These are phyloP conservation scores for Aurantiochytrium sp. DNA, from an alignment of 108 stramenopile genomes.

Conservation along the genomic window DNA sequence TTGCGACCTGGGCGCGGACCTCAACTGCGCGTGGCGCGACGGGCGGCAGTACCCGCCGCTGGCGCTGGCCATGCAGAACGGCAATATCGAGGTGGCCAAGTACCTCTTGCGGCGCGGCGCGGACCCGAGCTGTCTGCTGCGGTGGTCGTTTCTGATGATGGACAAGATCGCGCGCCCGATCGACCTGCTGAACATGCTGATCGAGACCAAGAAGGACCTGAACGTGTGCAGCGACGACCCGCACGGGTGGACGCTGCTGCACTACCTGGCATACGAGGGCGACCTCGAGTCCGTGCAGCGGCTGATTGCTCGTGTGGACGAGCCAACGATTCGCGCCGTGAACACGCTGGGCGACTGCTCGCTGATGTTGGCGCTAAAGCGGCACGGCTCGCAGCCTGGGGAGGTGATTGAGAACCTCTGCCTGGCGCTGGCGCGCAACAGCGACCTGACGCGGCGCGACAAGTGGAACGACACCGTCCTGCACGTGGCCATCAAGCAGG, in stretches of 20 bases:
- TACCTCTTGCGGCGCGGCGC: slow-evolving; percentile 20
- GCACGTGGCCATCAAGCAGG: not conserved
- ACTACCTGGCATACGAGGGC: slow-evolving; percentile 13
- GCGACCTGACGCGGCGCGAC: not conserved
- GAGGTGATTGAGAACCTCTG: slow-evolving; percentile 4
- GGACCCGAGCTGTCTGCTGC: slow-evolving; percentile 26
- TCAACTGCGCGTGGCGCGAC: not conserved
- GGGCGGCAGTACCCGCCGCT: slow-evolving; percentile 7
- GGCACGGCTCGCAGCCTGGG: not conserved
- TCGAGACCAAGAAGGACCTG: slow-evolving; percentile 28
- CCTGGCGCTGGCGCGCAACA: not conserved
- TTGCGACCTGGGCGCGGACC: slow-evolving; percentile 20
- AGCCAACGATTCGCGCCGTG: not conserved
- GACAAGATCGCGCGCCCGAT: not conserved
- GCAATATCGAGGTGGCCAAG: not conserved
- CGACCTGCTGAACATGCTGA: not conserved
- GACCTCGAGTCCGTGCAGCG: slow-evolving; percentile 21
- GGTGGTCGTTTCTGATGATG: slow-evolving; percentile 32
- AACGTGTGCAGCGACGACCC: slow-evolving; percentile 23
- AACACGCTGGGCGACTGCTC: slow-evolving; percentile 18
- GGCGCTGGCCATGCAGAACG: not conserved
- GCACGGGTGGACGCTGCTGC: slow-evolving; percentile 22
- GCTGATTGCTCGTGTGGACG: not conserved
- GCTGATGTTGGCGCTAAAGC: not conserved
- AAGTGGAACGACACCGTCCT: slow-evolving; percentile 27